phyloP scores from a whole-genome alignment of 2,329 filamentous ascomycete species.

The Ascochyta pisi region DNA sequence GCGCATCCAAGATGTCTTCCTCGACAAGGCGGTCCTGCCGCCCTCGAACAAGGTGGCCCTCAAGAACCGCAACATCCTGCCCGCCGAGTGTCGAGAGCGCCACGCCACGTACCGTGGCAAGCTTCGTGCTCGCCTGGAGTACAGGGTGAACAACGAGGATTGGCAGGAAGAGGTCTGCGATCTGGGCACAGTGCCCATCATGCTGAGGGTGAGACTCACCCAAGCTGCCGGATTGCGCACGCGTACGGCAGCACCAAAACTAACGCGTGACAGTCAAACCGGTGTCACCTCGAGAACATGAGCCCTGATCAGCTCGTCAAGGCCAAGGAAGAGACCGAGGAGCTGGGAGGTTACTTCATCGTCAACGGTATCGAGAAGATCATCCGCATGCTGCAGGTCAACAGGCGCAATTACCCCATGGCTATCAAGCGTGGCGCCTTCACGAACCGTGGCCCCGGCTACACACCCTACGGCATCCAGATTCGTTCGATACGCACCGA shows the following conservation, averaged over 20 bases:
- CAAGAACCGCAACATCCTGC: slow-evolving; percentile 83
- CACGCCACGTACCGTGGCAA: slow-evolving; percentile 91
- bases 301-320: slow-evolving; percentile 82
- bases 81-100: slow-evolving; percentile 91
- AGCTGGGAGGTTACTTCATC: slow-evolving; percentile 95
- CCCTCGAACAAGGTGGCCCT: slow-evolving; percentile 81
- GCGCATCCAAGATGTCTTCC: slow-evolving; percentile 78
- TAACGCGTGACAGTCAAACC: slow-evolving; percentile 70
- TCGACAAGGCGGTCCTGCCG: slow-evolving; percentile 83
- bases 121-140: slow-evolving; percentile 83
- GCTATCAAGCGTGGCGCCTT: slow-evolving; percentile 93
- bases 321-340: slow-evolving; percentile 93
- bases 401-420: slow-evolving; percentile 92
- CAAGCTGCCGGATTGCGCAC: slow-evolving; percentile 16
- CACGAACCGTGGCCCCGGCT: slow-evolving; percentile 81
- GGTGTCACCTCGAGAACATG: slow-evolving; percentile 87
- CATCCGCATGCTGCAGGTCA: slow-evolving; percentile 88
- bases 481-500: slow-evolving; percentile 94
- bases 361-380: slow-evolving; percentile 98
- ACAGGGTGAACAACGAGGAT: slow-evolving; percentile 84
- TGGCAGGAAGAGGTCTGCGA: slow-evolving; percentile 83
- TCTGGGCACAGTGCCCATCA: slow-evolving; percentile 87
- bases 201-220: slow-evolving; percentile 74
- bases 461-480: slow-evolving; percentile 89
- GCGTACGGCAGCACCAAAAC: slow-evolving; percentile 24